These are phyloP conservation scores for Mortierella hygrophila DNA, from an alignment of 192 early-diverging fungal genomes.

Conservation along the genomic window DNA sequence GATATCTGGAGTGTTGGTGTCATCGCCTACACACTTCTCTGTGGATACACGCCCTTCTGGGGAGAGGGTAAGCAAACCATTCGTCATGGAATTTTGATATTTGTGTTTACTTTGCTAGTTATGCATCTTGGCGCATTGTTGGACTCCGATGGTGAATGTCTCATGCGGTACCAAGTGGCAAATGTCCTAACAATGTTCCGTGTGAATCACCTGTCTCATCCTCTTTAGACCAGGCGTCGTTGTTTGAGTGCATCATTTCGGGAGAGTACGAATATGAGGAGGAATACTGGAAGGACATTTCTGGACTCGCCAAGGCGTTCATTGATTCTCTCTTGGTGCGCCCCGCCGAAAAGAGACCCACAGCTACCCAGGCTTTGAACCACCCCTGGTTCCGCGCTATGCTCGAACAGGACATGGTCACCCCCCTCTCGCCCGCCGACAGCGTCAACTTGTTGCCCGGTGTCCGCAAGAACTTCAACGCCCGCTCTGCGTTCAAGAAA, in stretches of 20 bases:
- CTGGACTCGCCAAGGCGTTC: conserved; percentile 69
- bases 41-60: conserved; percentile 79
- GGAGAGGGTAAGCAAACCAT: conserved; percentile 58
- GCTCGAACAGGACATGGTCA: conserved; percentile 46
- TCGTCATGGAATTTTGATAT: conserved; percentile 56
- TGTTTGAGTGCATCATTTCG: conserved; percentile 47
- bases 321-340: conserved; percentile 69
- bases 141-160: conserved; percentile 21
- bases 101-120: conserved; percentile 42
- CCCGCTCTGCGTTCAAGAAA: conserved; percentile 50
- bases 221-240: conserved; percentile 25
- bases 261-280: conserved; percentile 81
- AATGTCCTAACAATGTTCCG: conserved; percentile 40
- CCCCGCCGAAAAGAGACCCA: conserved; percentile 72
- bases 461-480: conserved; percentile 51
- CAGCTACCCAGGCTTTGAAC: conserved; percentile 74
- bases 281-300: conserved; percentile 81
- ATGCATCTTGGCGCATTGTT: neutral
- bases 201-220: neutral
- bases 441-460: conserved; percentile 49
- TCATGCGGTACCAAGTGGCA: conserved; percentile 32
- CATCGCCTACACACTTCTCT: conserved; percentile 78
- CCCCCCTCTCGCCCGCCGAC: conserved; percentile 40
- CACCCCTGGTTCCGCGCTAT: conserved; percentile 81
- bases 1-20: conserved; percentile 86